Evolutionary conservation across 2,329 filamentous ascomycete genomes (phyloP).

Genomic region (Grosmannia huntii): DNA sequence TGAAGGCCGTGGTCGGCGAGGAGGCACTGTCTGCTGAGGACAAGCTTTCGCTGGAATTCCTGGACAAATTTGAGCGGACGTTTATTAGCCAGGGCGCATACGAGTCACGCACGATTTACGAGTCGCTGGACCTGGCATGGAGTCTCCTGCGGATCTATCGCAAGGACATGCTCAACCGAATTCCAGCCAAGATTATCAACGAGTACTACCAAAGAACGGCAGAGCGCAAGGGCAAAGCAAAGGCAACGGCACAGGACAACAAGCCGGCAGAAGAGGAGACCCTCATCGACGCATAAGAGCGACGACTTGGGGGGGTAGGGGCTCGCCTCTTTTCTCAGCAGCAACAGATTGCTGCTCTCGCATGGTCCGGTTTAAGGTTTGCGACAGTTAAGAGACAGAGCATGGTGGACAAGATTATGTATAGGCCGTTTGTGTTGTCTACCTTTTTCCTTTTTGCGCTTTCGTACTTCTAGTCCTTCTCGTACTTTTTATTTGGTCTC

Average conservation of each 20-base stretch:
- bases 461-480: neutral
- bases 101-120: conserved; percentile 81
- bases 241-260: conserved; percentile 34
- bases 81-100: conserved; percentile 91
- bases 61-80: conserved; percentile 94
- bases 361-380: neutral
- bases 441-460: neutral
- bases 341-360: neutral
- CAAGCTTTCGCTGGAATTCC: conserved; percentile 95
- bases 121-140: conserved; percentile 94
- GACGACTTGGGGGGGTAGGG: neutral
- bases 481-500: neutral
- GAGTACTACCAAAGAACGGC: conserved; percentile 67
- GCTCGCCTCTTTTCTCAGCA: neutral
- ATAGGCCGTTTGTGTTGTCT: neutral
- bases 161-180: conserved; percentile 95
- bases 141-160: conserved; percentile 92
- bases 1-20: conserved; percentile 99
- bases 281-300: conserved; percentile 21
- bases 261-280: conserved; percentile 22
- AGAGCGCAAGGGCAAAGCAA: conserved; percentile 49
- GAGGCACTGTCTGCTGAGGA: conserved; percentile 92
- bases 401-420: neutral
- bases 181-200: conserved; percentile 69
- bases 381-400: neutral